phyloP scores from a whole-genome alignment of 2,329 filamentous ascomycete genomes.

The Ophiostoma pallidulum region DNA sequence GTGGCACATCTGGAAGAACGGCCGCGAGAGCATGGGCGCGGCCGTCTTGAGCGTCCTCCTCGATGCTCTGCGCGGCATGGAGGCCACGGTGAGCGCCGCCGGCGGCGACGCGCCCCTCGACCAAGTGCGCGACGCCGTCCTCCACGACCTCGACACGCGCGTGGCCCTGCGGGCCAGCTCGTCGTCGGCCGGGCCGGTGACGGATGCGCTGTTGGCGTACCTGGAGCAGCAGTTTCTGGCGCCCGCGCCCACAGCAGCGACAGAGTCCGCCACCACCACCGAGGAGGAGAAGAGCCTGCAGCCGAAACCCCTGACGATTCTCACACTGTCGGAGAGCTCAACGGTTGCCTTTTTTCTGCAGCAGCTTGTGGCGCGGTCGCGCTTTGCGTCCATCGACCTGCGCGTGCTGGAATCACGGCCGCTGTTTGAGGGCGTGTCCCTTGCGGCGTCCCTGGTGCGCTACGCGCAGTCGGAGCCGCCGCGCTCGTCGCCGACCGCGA shows the following conservation, averaged over 20 bases:
- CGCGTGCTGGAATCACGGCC: constrained; percentile 58
- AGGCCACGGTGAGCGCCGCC: constrained; percentile 21
- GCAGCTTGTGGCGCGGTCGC: constrained; percentile 27
- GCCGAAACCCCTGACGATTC: constrained; percentile 32
- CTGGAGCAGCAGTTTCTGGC: constrained; percentile 27
- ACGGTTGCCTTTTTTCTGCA: constrained; percentile 45
- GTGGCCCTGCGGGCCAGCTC: constrained; percentile 17
- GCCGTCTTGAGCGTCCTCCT: constrained; percentile 45
- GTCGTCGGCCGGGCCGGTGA: constrained; percentile 19
- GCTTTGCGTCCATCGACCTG: constrained; percentile 38
- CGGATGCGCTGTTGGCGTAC: constrained; percentile 25
- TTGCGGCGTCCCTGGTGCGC: constrained; percentile 36
- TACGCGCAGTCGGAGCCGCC: constrained; percentile 19
- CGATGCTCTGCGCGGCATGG: constrained; percentile 33
- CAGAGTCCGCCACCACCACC: too few species aligned
- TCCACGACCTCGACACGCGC: constrained; percentile 14
- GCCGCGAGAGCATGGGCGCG: constrained; percentile 56
- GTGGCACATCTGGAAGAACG: constrained; percentile 57
- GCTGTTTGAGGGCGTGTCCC: constrained; percentile 52
- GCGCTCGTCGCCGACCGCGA: constrained; percentile 4
- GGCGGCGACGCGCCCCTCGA: background rate
- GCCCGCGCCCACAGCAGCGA: background rate
- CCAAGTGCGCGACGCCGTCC: constrained; percentile 11
- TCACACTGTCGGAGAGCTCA: constrained; percentile 55
- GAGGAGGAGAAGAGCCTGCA: too few species aligned